Evolutionary conservation across 495 filamentous ascomycete genomes (phyloP).

Genomic region (Neurospora cerealis): DNA sequence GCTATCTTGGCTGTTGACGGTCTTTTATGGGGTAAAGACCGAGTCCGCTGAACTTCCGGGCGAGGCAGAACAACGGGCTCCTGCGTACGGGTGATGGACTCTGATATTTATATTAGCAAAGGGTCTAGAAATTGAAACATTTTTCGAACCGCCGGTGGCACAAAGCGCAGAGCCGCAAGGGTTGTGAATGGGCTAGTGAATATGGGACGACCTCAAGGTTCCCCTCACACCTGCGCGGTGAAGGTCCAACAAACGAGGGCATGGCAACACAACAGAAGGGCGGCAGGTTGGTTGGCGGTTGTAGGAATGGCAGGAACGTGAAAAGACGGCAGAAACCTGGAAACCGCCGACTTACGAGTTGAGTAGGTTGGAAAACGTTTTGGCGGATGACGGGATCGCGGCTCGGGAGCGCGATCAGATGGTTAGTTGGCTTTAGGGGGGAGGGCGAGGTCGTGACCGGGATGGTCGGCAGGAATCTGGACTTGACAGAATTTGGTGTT

Average conservation of each 20-base stretch:
- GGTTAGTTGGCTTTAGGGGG: background rate
- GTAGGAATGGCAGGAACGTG: background rate
- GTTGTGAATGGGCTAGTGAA: background rate
- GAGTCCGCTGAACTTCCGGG: constrained; percentile 81
- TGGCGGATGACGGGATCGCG: constrained; percentile 55
- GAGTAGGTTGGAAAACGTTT: constrained; percentile 84
- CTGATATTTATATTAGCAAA: constrained; percentile 32
- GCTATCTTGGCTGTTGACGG: constrained; percentile 12
- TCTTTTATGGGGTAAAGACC: constrained; percentile 51
- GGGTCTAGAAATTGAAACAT: background rate
- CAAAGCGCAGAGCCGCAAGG: background rate
- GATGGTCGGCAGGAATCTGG: background rate
- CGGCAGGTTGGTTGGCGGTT: background rate
- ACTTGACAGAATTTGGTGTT: background rate
- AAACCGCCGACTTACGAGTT: constrained; percentile 56
- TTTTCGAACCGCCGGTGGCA: constrained; percentile 2
- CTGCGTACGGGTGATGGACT: constrained; percentile 94
- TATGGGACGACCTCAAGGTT: background rate
- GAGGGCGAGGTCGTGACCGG: background rate
- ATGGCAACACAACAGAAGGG: background rate
- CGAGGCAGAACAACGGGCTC: constrained; percentile 87
- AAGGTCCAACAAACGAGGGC: background rate
- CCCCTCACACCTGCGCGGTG: background rate
- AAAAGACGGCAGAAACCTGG: background rate
- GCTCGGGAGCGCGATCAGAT: constrained; percentile 42